Evolutionary conservation across 2,329 filamentous ascomycete genomes (phyloP), one percentile per base, ranked within the genome.

Genomic region (Aspergillus pseudotamarii): DNA sequence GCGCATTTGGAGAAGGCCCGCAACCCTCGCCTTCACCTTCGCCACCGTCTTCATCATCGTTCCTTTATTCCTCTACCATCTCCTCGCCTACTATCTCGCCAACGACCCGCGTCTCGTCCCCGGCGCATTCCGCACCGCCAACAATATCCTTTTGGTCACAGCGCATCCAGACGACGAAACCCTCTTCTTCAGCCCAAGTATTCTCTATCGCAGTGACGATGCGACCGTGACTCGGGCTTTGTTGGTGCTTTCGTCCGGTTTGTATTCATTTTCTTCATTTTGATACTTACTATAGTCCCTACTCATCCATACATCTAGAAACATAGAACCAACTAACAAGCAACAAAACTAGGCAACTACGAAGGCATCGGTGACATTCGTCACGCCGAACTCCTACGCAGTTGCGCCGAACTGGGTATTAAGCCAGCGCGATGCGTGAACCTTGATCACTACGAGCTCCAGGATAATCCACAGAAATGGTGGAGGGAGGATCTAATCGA

Each of bases 391-490:
- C 58, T 72, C 26, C 65, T 69, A 45, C 64, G 63, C 6, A 68
- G 68, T n/a, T 73, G 71, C 53, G 55, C 58, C n/a, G 60, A 58
- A 16, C 64, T 72, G 14, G 67, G 71, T 2, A 69, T 73, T 45
- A 21, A 51, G 30, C 28, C 51, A 26, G 74, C 73, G 54, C 74
- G 79, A 67, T 80, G 78, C 45, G 73, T 73, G 58, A 76, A 76
- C 2, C 63, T 80, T 10, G 75, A 80, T 56, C 61, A 76, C 21
- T 66, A 73, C 1, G 75, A 76, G 10, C 70, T 80, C 32, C 79
- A 79, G 59, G 77, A 80, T 66, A 75, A 79, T 53, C 79, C 78
- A 14, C 72, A 64, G 30, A 64, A 71, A 38, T 80, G 78, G 78
- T 80, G 78, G 78, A 66, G 78, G 21, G 75, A 76, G 6, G 64